Evolutionary conservation across 129 eudicot genomes (phyloP), one percentile per base, ranked within the genome.

Genomic region (Cynara cardunculus): DNA sequence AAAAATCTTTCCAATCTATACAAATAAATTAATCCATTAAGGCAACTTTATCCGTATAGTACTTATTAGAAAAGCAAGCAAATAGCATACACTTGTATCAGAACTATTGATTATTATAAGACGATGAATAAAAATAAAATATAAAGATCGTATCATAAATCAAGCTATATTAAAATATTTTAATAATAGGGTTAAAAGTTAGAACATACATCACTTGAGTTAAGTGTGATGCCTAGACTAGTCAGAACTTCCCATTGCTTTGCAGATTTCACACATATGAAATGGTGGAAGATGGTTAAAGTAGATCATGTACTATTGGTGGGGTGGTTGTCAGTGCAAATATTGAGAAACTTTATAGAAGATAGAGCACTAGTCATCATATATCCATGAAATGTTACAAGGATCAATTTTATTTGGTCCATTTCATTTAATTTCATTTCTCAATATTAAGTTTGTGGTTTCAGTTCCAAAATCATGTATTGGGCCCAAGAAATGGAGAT

Each of bases 231-330:
- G 64, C 44, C 25, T 83, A 83, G 78, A 21, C 34, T 71, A 62
- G 68, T 83, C 82, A 82, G 82, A 82, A 68, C 0, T 61, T 74
- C 22, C 74, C 71, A 65, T 76, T 82, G 66, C 70, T 82, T 82
- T 82, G 78, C 75, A 81, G 79, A 74, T 81, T 81, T 74, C 72
- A 80, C 61, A 72, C 72, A 61, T 67, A 80, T 66, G 21, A 26
- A 68, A 35, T 77, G 72, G 82, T 83, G 77, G 81, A 53, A 76
- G 8, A 69, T 69, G 73, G 72, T 39, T 56, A 71, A 83, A 77
- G 86, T 83, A 73, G 82, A 61, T 71, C 78, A 83, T 71, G 82
- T 83, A 66, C 35, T 31, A 65, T 46, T 82, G 76, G 81, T 77
- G 62, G 26, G 62, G 46, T 77, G 86, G 74, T 30, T 77, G 78